Conservation (phyloP, 1,139 yeast genomes). For the Hyphopichia khmerensis region DNA sequence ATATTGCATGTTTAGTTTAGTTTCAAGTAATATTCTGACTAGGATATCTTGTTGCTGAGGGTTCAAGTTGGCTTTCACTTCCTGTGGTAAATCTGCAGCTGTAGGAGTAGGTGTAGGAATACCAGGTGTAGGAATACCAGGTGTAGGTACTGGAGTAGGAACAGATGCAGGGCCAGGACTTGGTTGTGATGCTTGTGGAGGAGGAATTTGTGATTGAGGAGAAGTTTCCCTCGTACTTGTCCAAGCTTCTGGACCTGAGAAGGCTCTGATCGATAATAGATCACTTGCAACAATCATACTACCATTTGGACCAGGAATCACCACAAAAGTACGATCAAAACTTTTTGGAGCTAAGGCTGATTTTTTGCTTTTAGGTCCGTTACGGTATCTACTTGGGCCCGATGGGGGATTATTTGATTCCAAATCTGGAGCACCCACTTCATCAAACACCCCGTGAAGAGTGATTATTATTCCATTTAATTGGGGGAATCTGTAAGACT, state of each 20-base stretch:
- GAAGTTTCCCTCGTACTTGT: conserved; percentile 6
- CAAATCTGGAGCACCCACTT: conserved; percentile 53
- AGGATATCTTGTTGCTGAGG: conserved; percentile 66
- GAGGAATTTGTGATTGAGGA: conserved; percentile 8
- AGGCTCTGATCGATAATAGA: conserved; percentile 65
- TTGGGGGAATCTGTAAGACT: conserved; percentile 69
- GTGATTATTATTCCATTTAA: conserved; percentile 74
- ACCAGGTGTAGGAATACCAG: conserved; percentile 13
- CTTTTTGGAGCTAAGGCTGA: conserved; percentile 60
- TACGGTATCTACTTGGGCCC: conserved; percentile 31
- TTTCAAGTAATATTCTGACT: conserved; percentile 65
- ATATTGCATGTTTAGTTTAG: conserved; percentile 74
- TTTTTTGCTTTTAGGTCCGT: conserved; percentile 29
- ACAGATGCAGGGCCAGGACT: conserved; percentile 6
- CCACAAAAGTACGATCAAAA: conserved; percentile 85
- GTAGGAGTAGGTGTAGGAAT: conserved; percentile 13
- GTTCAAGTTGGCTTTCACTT: conserved; percentile 50
- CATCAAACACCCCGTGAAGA: conserved; percentile 84
- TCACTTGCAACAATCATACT: conserved; percentile 84
- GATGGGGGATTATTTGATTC: conserved; percentile 12
- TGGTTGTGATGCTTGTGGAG: too few relatives aligned
- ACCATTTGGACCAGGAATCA: conserved; percentile 71
- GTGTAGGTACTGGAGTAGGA: conserved; percentile 4
- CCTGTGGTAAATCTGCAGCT: conserved; percentile 45
- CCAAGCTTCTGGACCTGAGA: conserved; percentile 64